Evolutionary conservation across 2,329 filamentous ascomycete genomes (phyloP).

Genomic region (Colletotrichum lentis): DNA sequence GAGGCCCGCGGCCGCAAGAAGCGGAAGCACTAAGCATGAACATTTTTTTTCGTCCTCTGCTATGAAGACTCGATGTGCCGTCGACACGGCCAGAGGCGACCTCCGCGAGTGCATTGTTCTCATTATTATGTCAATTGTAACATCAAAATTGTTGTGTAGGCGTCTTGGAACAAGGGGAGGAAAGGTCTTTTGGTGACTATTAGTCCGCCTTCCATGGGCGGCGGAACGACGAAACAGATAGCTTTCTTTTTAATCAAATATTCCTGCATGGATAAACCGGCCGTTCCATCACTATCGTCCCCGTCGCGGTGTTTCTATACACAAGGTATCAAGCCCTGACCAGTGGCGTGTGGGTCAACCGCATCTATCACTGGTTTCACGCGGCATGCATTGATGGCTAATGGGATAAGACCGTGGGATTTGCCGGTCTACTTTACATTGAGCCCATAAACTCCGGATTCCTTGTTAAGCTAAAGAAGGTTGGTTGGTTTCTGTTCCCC

Average conservation of each 20-base stretch:
- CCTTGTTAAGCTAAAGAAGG: constrained; percentile 25
- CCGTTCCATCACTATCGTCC: too few relatives aligned
- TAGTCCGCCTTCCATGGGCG: constrained; percentile 4
- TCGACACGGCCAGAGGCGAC: constrained; percentile 9
- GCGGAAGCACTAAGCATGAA: constrained; percentile 59
- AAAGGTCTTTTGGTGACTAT: constrained; percentile 14
- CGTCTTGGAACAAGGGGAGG: constrained; percentile 23
- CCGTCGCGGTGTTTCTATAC: not conserved
- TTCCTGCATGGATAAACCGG: not conserved
- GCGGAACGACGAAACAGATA: constrained; percentile 20
- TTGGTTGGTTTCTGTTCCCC: constrained; percentile 8
- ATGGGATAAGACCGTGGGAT: not conserved
- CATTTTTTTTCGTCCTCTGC: not conserved
- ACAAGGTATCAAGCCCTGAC: too few relatives aligned
- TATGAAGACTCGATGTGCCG: not conserved
- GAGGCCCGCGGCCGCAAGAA: constrained; percentile 78
- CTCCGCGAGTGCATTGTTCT: constrained; percentile 24
- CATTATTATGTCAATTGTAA: constrained; percentile 24
- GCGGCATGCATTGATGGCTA: not conserved
- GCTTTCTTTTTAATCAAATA: constrained; percentile 30
- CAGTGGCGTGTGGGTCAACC: not conserved
- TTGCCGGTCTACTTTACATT: constrained; percentile 20
- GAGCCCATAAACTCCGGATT: constrained; percentile 25
- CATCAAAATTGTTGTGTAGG: constrained; percentile 38
- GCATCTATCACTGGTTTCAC: too few relatives aligned